Percentiles rank a stretch among this genome's conserved stretches.
Evolutionary conservation across 2,329 filamentous ascomycete genomes (phyloP).

Genomic region (Fusarium drepaniforme): DNA sequence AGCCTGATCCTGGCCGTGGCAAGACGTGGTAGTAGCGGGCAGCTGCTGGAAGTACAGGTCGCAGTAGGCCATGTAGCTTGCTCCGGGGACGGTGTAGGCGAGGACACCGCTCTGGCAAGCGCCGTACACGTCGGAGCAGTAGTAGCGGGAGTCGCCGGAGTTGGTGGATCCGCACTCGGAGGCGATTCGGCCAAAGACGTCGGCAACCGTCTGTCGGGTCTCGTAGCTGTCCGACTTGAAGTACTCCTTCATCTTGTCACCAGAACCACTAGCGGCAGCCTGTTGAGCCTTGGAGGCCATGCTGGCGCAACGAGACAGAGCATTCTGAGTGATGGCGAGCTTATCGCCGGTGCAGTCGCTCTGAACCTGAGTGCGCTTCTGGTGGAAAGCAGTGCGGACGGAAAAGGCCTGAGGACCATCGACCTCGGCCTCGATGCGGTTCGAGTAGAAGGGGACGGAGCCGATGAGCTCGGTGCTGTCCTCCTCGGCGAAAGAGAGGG

Average conservation of each 20-base stretch:
- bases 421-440: conserved; percentile 67
- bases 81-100: conserved; percentile 70
- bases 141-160: conserved; percentile 62
- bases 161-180: conserved; percentile 65
- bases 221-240: conserved; percentile 69
- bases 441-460: conserved; percentile 68
- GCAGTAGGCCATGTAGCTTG: conserved; percentile 72
- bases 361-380: conserved; percentile 65
- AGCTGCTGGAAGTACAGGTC: conserved; percentile 68
- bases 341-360: conserved; percentile 66
- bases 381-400: conserved; percentile 59
- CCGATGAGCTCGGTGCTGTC: conserved; percentile 66
- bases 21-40: conserved; percentile 60
- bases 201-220: conserved; percentile 62
- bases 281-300: conserved; percentile 65
- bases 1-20: conserved; percentile 75
- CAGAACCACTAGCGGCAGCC: conserved; percentile 62
- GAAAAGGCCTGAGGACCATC: conserved; percentile 67
- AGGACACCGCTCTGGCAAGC: conserved; percentile 65
- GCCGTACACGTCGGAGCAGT: conserved; percentile 69
- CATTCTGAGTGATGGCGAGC: conserved; percentile 58
- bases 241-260: conserved; percentile 68
- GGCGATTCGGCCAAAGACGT: conserved; percentile 64
- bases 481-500: conserved; percentile 66
- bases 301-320: conserved; percentile 65